Evolutionary conservation across 495 filamentous ascomycete genomes (phyloP), one percentile per base, ranked within the genome.

Genomic region (Penicillium goetzii): DNA sequence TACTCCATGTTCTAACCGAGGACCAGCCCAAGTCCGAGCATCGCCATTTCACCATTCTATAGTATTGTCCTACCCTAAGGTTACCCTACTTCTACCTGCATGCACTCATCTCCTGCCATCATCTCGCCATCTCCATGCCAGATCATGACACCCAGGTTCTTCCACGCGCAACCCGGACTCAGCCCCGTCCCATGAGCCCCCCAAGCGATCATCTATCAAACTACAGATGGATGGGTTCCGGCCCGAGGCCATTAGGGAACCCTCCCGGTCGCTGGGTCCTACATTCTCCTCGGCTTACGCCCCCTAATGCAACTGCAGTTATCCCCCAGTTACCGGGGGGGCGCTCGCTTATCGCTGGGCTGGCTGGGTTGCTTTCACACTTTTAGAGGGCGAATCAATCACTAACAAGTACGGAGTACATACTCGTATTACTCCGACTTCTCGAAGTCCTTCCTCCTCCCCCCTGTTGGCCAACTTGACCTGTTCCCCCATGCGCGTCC

Each of bases 401-500:
- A 19, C 8, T 19, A 21, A 21, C n/a, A 32, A 41, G 38, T 41
- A 41, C 36, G 12, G 3, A n/a, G n/a, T n/a, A n/a, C n/a, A n/a
- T n/a, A n/a, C n/a, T n/a, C n/a, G n/a, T n/a, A n/a, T n/a, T n/a
- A n/a, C n/a, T 38, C 14, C 36, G 14, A 40, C 14, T 40, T 15
- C 36, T 15, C 36, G 14, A n/a, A 5, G 36, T 43, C 36, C 3
- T 55, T 3, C n/a, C 52, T 17, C 15, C n/a, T n/a, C n/a, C n/a
- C n/a, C n/a, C n/a, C n/a, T n/a, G n/a, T n/a, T n/a, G n/a, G n/a
- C n/a, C n/a, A n/a, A n/a, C n/a, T n/a, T n/a, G n/a, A n/a, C n/a
- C n/a, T n/a, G 10, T 17, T 34, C 3, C 60, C 51, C 59, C 56
- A 50, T 41, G 21, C 30, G 7, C 43, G 61, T 54, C 65, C 65